phyloP scores from a whole-genome alignment of 116 monocot genomes.

The Iris pallida region DNA sequence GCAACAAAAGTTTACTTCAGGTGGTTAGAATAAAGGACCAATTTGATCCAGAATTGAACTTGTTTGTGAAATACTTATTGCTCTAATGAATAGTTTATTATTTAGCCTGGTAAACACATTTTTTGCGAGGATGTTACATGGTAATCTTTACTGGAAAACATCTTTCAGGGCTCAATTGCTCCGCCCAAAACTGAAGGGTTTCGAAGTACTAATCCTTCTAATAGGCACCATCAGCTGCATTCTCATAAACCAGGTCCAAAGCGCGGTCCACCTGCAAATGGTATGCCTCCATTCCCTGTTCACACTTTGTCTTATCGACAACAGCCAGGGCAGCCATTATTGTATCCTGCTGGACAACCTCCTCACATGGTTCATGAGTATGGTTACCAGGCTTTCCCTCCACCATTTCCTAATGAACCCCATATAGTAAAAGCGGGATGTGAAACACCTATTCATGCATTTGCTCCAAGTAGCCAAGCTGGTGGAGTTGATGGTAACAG shows the following conservation, averaged over 20 bases:
- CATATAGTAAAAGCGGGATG: slow-evolving; percentile 45
- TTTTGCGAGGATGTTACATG: neutral
- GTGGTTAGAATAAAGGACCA: neutral
- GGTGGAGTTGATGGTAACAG: slow-evolving; percentile 41
- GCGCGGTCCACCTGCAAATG: slow-evolving; percentile 41
- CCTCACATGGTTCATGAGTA: slow-evolving; percentile 54
- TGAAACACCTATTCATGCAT: slow-evolving; percentile 38
- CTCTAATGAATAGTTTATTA: neutral
- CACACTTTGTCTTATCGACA: slow-evolving; percentile 41
- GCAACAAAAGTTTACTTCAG: neutral
- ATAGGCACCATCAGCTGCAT: slow-evolving; percentile 40
- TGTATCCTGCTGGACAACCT: slow-evolving; percentile 37
- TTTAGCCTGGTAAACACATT: neutral
- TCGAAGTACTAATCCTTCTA: slow-evolving; percentile 42
- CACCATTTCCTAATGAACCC: slow-evolving; percentile 46
- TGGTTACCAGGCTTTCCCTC: slow-evolving; percentile 48
- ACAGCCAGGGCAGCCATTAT: slow-evolving; percentile 44
- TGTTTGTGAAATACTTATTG: neutral
- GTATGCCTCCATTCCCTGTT: slow-evolving; percentile 42
- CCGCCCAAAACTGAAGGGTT: slow-evolving; percentile 53
- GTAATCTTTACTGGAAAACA: neutral
- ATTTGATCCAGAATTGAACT: neutral
- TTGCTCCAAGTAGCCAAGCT: slow-evolving; percentile 34
- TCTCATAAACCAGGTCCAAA: slow-evolving; percentile 55
- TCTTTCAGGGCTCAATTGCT: slow-evolving; percentile 47